phyloP scores from a whole-genome alignment of 2,329 filamentous ascomycete species.

The Teratosphaeria nubilosa region DNA sequence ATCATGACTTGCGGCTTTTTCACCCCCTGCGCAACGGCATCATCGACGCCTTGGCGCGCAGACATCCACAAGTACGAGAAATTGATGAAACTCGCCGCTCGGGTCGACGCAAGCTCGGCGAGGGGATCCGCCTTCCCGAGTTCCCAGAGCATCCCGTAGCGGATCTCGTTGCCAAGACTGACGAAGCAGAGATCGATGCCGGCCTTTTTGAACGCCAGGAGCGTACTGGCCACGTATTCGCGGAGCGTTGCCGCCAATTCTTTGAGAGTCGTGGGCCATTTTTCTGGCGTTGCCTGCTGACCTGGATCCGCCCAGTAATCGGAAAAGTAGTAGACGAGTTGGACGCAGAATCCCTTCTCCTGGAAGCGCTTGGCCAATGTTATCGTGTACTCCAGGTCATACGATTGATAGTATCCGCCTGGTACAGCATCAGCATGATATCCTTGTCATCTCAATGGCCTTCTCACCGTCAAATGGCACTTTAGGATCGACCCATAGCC shows the following conservation, averaged over 20 bases:
- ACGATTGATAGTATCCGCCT: conserved; percentile 17
- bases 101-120: conserved; percentile 22
- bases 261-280: conserved; percentile 26
- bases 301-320: conserved; percentile 30
- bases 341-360: conserved; percentile 28
- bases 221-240: conserved; percentile 25
- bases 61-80: conserved; percentile 23
- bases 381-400: conserved; percentile 25
- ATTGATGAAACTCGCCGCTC: conserved; percentile 25
- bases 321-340: conserved; percentile 24
- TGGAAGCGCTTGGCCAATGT: conserved; percentile 26
- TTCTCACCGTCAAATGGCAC: conserved; percentile 18
- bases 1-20: conserved; percentile 25
- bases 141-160: conserved; percentile 31
- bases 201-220: conserved; percentile 31
- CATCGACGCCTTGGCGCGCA: conserved; percentile 22
- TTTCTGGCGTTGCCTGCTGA: conserved; percentile 25
- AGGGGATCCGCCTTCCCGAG: conserved; percentile 26
- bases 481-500: conserved; percentile 22
- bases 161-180: conserved; percentile 31
- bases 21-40: conserved; percentile 23
- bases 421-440: background rate
- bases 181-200: conserved; percentile 34
- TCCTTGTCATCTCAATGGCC: background rate
- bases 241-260: conserved; percentile 23